phyloP scores from a whole-genome alignment of 805 yeast species.

The Helenozyma baotianmanensis region DNA sequence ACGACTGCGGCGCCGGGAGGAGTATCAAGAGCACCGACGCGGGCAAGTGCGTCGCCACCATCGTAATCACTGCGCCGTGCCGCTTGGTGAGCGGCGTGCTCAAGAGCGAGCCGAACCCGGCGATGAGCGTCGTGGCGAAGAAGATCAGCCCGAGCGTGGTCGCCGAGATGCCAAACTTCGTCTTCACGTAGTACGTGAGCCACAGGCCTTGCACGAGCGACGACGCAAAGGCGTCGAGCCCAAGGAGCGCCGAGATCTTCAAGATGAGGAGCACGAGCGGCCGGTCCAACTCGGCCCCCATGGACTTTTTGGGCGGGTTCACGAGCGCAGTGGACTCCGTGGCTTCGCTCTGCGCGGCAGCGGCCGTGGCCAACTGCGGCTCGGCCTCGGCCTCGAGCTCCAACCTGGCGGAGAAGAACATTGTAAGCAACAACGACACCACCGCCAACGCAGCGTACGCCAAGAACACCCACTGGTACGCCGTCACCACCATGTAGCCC shows the following conservation, averaged over 20 bases:
- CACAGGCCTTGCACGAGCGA: conserved; percentile 43
- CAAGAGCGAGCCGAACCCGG: conserved; percentile 37
- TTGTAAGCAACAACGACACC: conserved; percentile 15
- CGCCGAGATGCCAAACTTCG: conserved; percentile 31
- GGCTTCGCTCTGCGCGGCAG: too few relatives aligned
- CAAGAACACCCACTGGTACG: conserved; percentile 29
- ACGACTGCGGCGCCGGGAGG: conserved; percentile 35
- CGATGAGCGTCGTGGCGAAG: conserved; percentile 32
- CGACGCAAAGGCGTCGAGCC: conserved; percentile 41
- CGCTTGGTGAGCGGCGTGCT: conserved; percentile 42
- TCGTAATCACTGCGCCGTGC: conserved; percentile 41
- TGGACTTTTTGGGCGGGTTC: too few relatives aligned
- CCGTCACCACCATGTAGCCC: conserved; percentile 17
- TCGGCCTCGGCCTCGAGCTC: conserved; percentile 10
- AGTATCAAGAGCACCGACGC: conserved; percentile 36
- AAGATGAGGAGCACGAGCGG: conserved; percentile 17
- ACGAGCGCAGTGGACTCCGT: too few relatives aligned
- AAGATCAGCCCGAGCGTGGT: conserved; percentile 37
- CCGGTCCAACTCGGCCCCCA: background rate
- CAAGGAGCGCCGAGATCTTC: conserved; percentile 34
- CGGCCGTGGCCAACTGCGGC: background rate
- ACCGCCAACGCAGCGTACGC: conserved; percentile 20
- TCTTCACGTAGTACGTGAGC: conserved; percentile 41
- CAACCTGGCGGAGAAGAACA: conserved; percentile 14
- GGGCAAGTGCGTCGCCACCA: conserved; percentile 42